These are phyloP conservation scores for Lasiosphaeria ovina DNA, from an alignment of 495 filamentous ascomycete genomes.

Conservation along the genomic window DNA sequence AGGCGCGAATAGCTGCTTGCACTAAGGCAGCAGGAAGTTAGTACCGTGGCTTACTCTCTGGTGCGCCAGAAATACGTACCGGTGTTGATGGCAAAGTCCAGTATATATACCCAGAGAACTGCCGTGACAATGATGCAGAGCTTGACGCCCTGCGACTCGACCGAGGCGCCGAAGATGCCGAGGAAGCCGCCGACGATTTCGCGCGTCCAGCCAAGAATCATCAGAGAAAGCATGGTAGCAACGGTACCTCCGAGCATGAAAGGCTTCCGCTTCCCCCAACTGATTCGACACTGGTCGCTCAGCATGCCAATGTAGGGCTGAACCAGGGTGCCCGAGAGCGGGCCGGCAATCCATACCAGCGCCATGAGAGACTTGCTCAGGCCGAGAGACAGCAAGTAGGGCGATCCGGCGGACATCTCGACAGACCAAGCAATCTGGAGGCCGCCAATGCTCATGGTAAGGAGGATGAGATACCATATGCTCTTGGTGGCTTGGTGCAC, in stretches of 20 bases:
- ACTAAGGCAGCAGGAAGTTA: constrained; percentile 45
- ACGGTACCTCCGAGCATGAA: constrained; percentile 78
- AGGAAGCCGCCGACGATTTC: constrained; percentile 73
- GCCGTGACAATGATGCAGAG: constrained; percentile 65
- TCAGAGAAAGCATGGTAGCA: constrained; percentile 69
- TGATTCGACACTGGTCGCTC: constrained; percentile 78
- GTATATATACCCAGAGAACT: constrained; percentile 76
- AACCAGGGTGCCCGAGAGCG: constrained; percentile 79
- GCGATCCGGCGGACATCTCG: constrained; percentile 81
- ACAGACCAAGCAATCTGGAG: constrained; percentile 95
- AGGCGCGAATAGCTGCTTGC: constrained; percentile 83
- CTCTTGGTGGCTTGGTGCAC: constrained; percentile 64
- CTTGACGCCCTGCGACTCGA: constrained; percentile 58
- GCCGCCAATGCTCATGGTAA: constrained; percentile 81
- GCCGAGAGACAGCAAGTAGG: constrained; percentile 68
- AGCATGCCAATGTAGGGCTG: constrained; percentile 93
- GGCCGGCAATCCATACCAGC: constrained; percentile 91
- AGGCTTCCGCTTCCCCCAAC: constrained; percentile 82
- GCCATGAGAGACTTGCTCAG: constrained; percentile 92
- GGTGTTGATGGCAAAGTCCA: constrained; percentile 93
- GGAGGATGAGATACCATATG: constrained; percentile 74
- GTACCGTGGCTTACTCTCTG: not conserved
- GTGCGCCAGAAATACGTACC: constrained; percentile 45
- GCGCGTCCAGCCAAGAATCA: constrained; percentile 77
- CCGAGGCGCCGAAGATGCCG: constrained; percentile 67